Evolutionary conservation across 345 rosid genomes (phyloP).

Genomic region (Syzygium grande): DNA sequence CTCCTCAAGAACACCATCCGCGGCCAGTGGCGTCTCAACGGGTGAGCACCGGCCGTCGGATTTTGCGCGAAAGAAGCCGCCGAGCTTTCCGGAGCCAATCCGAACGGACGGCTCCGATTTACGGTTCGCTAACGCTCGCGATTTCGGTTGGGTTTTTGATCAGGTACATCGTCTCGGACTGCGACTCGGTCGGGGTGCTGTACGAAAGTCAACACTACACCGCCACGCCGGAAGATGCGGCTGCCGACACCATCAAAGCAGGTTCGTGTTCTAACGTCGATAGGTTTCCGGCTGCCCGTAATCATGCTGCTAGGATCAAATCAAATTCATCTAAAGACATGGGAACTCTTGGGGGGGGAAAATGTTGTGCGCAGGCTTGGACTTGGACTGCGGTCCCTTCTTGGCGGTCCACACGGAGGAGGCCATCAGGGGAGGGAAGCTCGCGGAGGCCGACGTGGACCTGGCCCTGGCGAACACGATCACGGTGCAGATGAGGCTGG

Average conservation of each 20-base stretch:
- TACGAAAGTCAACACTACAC: slow-evolving; percentile 80
- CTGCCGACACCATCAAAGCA: slow-evolving; percentile 68
- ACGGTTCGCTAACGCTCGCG: background rate
- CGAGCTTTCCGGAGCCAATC: background rate
- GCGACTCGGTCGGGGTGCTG: slow-evolving; percentile 75
- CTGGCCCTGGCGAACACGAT: slow-evolving; percentile 69
- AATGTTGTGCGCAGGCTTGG: slow-evolving; percentile 39
- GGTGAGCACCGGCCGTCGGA: slow-evolving; percentile 23
- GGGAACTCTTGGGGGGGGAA: background rate
- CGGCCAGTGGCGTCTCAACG: slow-evolving; percentile 81
- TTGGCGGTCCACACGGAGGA: slow-evolving; percentile 58
- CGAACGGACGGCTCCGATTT: background rate
- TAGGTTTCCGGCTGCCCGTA: background rate
- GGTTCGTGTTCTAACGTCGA: slow-evolving; percentile 14
- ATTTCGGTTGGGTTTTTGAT: background rate
- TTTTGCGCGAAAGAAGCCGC: background rate
- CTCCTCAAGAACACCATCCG: slow-evolving; percentile 77
- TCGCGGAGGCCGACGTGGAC: slow-evolving; percentile 45
- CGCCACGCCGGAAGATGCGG: slow-evolving; percentile 70
- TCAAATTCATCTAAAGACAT: background rate
- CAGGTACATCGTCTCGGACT: slow-evolving; percentile 92
- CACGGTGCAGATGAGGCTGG: slow-evolving; percentile 89
- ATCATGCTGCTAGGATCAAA: background rate
- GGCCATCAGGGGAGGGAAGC: slow-evolving; percentile 44
- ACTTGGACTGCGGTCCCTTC: slow-evolving; percentile 90